Evolutionary conservation across 225 moss, liverwort and hornwort species (phyloP), one percentile per base, ranked within the genome.

Genomic region (Climacium dendroides): DNA sequence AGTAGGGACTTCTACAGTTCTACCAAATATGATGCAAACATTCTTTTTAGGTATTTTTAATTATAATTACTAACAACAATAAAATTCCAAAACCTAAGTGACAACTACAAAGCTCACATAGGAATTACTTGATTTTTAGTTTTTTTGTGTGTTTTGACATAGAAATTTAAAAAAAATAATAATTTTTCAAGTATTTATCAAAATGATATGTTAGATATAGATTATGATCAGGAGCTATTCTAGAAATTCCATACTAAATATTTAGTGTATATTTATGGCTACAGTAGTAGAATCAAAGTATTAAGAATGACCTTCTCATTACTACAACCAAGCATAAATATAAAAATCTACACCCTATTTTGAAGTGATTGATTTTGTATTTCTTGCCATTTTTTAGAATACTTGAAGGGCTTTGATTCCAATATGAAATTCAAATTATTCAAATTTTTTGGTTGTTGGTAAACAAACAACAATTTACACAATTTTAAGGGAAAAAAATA

Each of bases 401-500:
- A 41, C 3, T 25, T 25, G 14, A 41, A 0, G 70, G 15, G 25
- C 15, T 70, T 70, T 70, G 25, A 70, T 41, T 70, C 15, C 26
- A 25, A 26, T 25, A 25, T 9, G 3, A 70, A 41, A 25, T 70
- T 41, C 2, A 41, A 70, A 25, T 3, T 39, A 39, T 70, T 1
- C 15, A 70, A 41, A 14, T 41, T 5, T 8, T 25, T 69, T 39
- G n/a, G 14, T 8, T 23, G 70, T 3, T 69, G 4, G 8, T 69
- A 39, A n/a, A 3, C 19, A 69, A 69, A 23, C 7, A 24, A 23
- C 24, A 13, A 13, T 23, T 67, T 16, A 24, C 3, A 13, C 1
- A 4, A 0, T 23, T 37, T 39, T 34, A 0, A 1, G 0, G 0
- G 7, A 22, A 45, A 45, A 39, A 39, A 24, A 69, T 37, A 13